Conservation (phyloP, 495 filamentous ascomycete genomes). For the Entonaema liquescens region DNA sequence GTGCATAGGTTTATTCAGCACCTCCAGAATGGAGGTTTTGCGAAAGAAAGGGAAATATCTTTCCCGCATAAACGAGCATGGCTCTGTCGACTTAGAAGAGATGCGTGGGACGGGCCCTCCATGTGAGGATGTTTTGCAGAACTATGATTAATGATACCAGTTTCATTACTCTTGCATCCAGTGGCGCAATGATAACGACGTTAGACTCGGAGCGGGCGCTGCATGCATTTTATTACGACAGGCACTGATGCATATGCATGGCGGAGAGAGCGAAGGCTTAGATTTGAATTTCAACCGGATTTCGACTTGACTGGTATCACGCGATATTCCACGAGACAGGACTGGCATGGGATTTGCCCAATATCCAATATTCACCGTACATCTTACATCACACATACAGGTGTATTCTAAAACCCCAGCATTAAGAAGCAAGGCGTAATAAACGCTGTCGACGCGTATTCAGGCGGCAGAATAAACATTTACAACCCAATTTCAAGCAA, state of each 20-base stretch:
- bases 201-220: slow-evolving; percentile 13
- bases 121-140: slow-evolving; percentile 57
- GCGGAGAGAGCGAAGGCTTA: slow-evolving; percentile 16
- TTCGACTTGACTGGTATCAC: slow-evolving; percentile 1
- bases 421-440: neutral
- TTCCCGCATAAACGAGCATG: slow-evolving; percentile 95
- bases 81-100: slow-evolving; percentile 81
- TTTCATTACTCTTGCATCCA: slow-evolving; percentile 21
- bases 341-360: neutral
- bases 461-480: neutral
- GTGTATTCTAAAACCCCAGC: neutral
- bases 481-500: slow-evolving; percentile 5
- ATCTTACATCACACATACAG: neutral
- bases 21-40: slow-evolving; percentile 77
- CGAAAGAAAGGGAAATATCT: slow-evolving; percentile 85
- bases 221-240: slow-evolving; percentile 7
- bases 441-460: neutral
- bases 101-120: slow-evolving; percentile 83
- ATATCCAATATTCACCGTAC: neutral
- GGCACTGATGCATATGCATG: slow-evolving; percentile 24
- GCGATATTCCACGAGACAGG: neutral
- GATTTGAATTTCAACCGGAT: slow-evolving; percentile 6
- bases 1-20: slow-evolving; percentile 77
- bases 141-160: slow-evolving; percentile 9
- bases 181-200: slow-evolving; percentile 13